A percentile compares a stretch with the other conserved stretches of the same genome.
Evolutionary conservation across 1,139 yeast species (phyloP).

Genomic region (Keqinozyma sinolaborantium): DNA sequence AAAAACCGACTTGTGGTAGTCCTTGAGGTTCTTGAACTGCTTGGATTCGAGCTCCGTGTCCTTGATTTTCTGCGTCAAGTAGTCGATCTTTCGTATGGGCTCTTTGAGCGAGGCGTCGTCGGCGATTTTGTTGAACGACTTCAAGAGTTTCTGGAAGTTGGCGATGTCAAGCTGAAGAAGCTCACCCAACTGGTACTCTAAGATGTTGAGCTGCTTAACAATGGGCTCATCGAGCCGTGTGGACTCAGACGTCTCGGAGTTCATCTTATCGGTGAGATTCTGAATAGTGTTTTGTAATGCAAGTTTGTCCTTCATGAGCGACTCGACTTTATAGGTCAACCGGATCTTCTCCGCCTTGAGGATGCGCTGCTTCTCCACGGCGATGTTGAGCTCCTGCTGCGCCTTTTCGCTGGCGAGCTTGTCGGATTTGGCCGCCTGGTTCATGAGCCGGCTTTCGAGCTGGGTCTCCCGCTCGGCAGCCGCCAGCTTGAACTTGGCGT

Average conservation of each 20-base stretch:
- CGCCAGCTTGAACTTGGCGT: slow-evolving; percentile 21
- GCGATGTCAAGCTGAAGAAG: slow-evolving; percentile 33
- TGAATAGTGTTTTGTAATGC: slow-evolving; percentile 28
- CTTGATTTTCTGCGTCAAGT: slow-evolving; percentile 21
- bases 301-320: slow-evolving; percentile 34
- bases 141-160: slow-evolving; percentile 40
- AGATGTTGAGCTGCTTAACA: slow-evolving; percentile 15
- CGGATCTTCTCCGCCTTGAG: slow-evolving; percentile 49
- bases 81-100: slow-evolving; percentile 49
- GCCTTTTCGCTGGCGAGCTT: slow-evolving; percentile 27
- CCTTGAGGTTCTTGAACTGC: slow-evolving; percentile 31
- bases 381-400: slow-evolving; percentile 36
- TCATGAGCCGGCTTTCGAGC: slow-evolving; percentile 25
- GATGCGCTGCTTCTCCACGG: slow-evolving; percentile 46
- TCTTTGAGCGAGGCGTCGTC: slow-evolving; percentile 58
- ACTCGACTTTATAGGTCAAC: slow-evolving; percentile 38
- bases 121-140: slow-evolving; percentile 50
- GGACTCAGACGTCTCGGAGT: slow-evolving; percentile 17
- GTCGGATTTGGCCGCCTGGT: slow-evolving; percentile 18
- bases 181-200: slow-evolving; percentile 37
- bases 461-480: slow-evolving; percentile 23
- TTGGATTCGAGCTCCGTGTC: slow-evolving; percentile 12
- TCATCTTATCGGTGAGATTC: slow-evolving; percentile 29
- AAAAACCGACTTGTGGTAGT: slow-evolving; percentile 52
- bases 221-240: slow-evolving; percentile 13